Conservation (phyloP, 768 basidiomycete genomes). For the Kwoniella shandongensis region DNA sequence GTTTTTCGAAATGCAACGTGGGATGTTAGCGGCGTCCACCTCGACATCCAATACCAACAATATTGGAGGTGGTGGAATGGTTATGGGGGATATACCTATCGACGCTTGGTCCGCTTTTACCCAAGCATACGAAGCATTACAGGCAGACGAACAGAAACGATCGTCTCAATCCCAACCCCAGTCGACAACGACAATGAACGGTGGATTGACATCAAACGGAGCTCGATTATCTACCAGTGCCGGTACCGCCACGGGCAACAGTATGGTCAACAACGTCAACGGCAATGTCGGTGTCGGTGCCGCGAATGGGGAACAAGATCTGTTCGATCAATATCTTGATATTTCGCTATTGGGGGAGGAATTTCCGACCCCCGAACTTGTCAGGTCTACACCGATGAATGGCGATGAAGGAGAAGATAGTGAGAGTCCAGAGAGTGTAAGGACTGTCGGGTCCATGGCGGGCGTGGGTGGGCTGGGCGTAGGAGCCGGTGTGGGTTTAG, state of each 20-base stretch:
- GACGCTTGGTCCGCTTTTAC: constrained; percentile 16
- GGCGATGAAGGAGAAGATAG: constrained; percentile 7
- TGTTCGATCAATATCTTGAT: constrained; percentile 39
- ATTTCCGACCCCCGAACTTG: constrained; percentile 35
- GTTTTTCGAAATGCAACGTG: constrained; percentile 17
- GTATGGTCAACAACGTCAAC: neutral
- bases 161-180: neutral
- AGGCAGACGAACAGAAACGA: constrained; percentile 4
- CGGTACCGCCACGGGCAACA: neutral
- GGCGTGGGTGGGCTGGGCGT: neutral
- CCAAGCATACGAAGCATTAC: constrained; percentile 18
- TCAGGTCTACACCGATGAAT: neutral
- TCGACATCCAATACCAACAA: too few species aligned
- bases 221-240: neutral
- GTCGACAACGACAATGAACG: neutral
- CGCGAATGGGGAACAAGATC: constrained; percentile 23
- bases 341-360: constrained; percentile 20
- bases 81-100: neutral
- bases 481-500: neutral
- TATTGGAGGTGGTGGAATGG: too few species aligned
- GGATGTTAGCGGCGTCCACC: constrained; percentile 4
- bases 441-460: constrained; percentile 25
- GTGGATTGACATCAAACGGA: too few species aligned
- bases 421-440: constrained; percentile 35
- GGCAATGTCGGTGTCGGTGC: neutral